phyloP scores from a whole-genome alignment of 1,284 basidiomycete genomes.

The Fistulinella staudtii region DNA sequence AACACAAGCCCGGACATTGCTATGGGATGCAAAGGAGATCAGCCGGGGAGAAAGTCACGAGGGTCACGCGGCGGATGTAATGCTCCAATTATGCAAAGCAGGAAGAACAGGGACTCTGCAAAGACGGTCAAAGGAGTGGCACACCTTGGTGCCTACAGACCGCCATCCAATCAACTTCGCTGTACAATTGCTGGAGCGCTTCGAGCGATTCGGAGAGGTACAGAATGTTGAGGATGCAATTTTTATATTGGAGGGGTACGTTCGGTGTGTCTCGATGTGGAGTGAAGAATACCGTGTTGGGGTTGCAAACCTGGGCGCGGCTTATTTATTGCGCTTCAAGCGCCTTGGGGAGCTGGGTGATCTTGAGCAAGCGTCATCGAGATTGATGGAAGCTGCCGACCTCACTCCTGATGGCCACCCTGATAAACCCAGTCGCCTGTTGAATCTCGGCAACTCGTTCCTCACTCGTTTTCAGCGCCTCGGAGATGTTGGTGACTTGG shows the following conservation, averaged over 20 bases:
- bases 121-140: too few relatives aligned
- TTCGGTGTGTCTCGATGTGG: neutral
- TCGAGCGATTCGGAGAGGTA: neutral
- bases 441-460: too few relatives aligned
- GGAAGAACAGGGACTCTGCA: neutral
- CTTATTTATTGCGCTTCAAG: neutral
- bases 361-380: too few relatives aligned
- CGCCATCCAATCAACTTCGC: neutral
- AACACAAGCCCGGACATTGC: neutral
- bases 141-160: neutral
- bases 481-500: too few relatives aligned
- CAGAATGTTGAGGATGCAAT: constrained; percentile 1
- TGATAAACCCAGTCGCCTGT: too few relatives aligned
- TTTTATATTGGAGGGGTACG: neutral
- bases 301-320: neutral
- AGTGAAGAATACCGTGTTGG: neutral
- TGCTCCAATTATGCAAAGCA: neutral
- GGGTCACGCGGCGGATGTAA: neutral
- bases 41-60: neutral
- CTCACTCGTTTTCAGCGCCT: too few relatives aligned
- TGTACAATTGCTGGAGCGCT: neutral
- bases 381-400: too few relatives aligned
- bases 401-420: too few relatives aligned
- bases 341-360: neutral
- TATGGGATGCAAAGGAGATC: neutral